Conservation (phyloP, 257 asterid genomes). For the Solanum chmielewskii region DNA sequence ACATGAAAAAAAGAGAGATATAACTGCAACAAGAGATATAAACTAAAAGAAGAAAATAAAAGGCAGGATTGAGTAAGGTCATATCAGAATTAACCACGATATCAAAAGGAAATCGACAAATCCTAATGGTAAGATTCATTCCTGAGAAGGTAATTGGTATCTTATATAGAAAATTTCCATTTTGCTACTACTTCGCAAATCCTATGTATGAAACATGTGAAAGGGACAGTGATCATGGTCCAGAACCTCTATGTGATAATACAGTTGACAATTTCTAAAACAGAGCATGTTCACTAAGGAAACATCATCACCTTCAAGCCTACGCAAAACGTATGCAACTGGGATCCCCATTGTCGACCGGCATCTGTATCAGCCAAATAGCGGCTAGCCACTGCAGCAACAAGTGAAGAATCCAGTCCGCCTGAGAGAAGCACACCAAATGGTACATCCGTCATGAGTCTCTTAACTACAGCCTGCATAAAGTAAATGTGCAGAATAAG, state of each 20-base stretch:
- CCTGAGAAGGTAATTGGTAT: background rate
- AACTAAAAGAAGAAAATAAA: background rate
- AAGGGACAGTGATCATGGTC: background rate
- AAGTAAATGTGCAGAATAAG: slow-evolving; percentile 6
- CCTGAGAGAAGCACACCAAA: slow-evolving; percentile 99
- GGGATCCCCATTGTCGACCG: slow-evolving; percentile 79
- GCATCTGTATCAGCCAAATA: slow-evolving; percentile 65
- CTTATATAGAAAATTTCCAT: background rate
- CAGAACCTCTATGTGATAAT: background rate
- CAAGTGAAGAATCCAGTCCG: slow-evolving; percentile 97
- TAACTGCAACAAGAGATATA: background rate
- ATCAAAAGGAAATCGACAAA: background rate
- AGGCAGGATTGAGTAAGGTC: background rate
- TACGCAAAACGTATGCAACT: slow-evolving; percentile 76
- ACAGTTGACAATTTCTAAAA: background rate
- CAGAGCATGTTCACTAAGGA: background rate
- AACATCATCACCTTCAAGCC: slow-evolving; percentile 63
- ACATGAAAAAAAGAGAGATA: background rate
- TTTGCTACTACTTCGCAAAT: background rate
- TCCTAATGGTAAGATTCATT: background rate
- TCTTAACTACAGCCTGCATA: slow-evolving; percentile 79
- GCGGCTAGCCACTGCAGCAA: slow-evolving; percentile 94
- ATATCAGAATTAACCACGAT: background rate
- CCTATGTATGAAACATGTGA: background rate
- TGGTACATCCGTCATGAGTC: slow-evolving; percentile 99